A percentile compares a stretch with the other conserved stretches of the same genome.
Evolutionary conservation across 78 protist species (phyloP).

Genomic region (Protostelium mycophagum): DNA sequence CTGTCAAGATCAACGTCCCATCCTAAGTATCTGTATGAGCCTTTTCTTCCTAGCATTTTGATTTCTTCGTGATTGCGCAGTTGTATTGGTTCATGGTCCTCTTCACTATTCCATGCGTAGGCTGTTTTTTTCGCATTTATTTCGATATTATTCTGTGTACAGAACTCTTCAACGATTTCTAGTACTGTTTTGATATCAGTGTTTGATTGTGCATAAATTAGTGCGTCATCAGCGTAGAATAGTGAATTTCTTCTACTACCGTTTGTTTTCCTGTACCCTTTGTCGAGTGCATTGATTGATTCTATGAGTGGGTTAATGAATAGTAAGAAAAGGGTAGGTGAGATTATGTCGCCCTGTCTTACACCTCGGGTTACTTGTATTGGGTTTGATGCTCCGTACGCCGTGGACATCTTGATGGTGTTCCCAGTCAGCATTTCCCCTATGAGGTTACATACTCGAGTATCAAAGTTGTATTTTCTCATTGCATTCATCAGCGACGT

Average conservation of each 20-base stretch:
- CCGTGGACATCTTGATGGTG: not conserved
- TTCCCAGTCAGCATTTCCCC: not conserved
- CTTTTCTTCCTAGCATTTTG: no score
- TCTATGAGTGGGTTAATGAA: not conserved
- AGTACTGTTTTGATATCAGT: not conserved
- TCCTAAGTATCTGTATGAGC: no score
- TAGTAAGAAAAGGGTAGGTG: not conserved
- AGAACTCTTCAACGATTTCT: not conserved
- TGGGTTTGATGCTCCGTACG: not conserved
- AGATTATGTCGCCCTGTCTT: not conserved
- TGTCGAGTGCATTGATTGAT: not conserved
- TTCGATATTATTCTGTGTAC: not conserved
- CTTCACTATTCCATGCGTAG: not conserved
- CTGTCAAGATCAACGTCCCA: no score
- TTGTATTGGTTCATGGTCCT: not conserved
- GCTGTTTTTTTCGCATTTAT: not conserved
- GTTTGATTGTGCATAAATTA: not conserved
- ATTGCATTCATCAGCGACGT: not conserved
- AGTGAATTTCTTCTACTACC: not conserved
- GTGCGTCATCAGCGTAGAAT: not conserved
- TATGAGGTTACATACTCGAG: not conserved
- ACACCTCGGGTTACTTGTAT: not conserved
- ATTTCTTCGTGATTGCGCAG: no score
- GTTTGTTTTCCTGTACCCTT: not conserved
- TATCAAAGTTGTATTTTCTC: not conserved